Base-by-base conservation (phyloP, 2,329 filamentous ascomycete genomes). In the Penicillium capsulatum region DNA sequence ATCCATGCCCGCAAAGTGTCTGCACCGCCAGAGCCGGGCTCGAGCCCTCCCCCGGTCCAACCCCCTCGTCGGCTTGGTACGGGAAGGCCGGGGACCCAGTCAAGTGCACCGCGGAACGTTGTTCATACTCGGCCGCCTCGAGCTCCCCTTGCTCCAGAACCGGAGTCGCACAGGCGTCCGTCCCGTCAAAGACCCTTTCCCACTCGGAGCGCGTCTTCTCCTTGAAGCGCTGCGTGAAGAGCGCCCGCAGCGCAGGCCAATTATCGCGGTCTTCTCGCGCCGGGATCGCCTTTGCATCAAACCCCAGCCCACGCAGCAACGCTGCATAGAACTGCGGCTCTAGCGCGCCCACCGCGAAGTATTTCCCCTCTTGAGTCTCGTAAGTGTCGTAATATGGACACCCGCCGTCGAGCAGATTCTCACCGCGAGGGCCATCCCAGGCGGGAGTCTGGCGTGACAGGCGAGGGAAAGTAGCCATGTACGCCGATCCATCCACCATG, bases 341-440 rank as follows among this genome's bases (percentile, higher is more conserved):
- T 17, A 97, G 68, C 9, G 90, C 86, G 1, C 91, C 91, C n/a
- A 96, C 85, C 8, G 90, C 84, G 73, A 96, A 83, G 60, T 81
- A 92, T 46, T 74, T 75, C 1, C 84, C 68, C 0, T 44, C 76
- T 41, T 74, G 77, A 4, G 88, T 94, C 70, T 85, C 81, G 64
- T 96, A 97, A 0, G 85, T 90, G 50, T 86, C 85, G 63, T 97
- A 97, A 62, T 79, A 97, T 2, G 91, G 91, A 53, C 82, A 83
- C 0, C 89, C 91, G 8, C 86, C 81, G 66, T 97, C 91, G 32
- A 97, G 68, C 40, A 83, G 54, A 63, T 96, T 96, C 39, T 75
- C 73, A 0, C 91, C 91, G 34, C 90, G 72, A 17, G 78, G 73
- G 3, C 64, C 63, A 51, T 70, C 61, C 72, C 87, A 90, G 27